Evolutionary conservation across 2,329 filamentous ascomycete species (phyloP).

Genomic region (Aspergillus pseudoterreus): DNA sequence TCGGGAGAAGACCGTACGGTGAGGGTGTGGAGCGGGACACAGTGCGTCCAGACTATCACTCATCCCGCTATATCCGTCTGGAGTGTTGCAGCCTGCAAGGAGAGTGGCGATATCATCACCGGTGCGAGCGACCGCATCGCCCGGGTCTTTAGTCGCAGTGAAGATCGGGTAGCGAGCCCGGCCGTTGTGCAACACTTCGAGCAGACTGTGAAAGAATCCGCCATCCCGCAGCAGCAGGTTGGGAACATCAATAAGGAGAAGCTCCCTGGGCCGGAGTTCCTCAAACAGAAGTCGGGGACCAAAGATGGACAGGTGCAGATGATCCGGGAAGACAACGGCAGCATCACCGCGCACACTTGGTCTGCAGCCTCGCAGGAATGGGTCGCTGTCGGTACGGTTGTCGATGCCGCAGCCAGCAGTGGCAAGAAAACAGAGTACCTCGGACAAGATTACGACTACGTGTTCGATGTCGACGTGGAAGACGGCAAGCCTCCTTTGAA

Average conservation of each 20-base stretch:
- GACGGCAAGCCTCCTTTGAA: conserved; percentile 90
- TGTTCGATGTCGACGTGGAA: conserved; percentile 95
- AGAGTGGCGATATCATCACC: conserved; percentile 88
- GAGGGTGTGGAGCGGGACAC: conserved; percentile 75
- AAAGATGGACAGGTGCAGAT: conserved; percentile 96
- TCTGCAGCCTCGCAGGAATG: conserved; percentile 68
- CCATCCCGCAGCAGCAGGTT: conserved; percentile 83
- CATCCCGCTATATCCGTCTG: conserved; percentile 96
- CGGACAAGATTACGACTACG: conserved; percentile 89
- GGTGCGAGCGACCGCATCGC: conserved; percentile 86
- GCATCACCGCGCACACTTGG: conserved; percentile 85
- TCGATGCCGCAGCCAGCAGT: conserved; percentile 79
- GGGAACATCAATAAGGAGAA: conserved; percentile 87
- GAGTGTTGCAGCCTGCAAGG: conserved; percentile 76
- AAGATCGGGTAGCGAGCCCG: conserved; percentile 65
- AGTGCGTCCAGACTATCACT: conserved; percentile 92
- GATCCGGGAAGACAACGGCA: conserved; percentile 78
- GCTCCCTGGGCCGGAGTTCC: conserved; percentile 81
- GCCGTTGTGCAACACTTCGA: conserved; percentile 72
- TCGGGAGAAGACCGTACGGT: conserved; percentile 93
- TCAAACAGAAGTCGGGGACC: conserved; percentile 77
- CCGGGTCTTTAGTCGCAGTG: conserved; percentile 74
- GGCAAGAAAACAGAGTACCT: conserved; percentile 72
- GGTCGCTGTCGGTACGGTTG: conserved; percentile 89
- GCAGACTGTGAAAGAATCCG: conserved; percentile 73